These are phyloP conservation scores for Myrica gale DNA, from an alignment of 306 rosid genomes.

Conservation along the genomic window DNA sequence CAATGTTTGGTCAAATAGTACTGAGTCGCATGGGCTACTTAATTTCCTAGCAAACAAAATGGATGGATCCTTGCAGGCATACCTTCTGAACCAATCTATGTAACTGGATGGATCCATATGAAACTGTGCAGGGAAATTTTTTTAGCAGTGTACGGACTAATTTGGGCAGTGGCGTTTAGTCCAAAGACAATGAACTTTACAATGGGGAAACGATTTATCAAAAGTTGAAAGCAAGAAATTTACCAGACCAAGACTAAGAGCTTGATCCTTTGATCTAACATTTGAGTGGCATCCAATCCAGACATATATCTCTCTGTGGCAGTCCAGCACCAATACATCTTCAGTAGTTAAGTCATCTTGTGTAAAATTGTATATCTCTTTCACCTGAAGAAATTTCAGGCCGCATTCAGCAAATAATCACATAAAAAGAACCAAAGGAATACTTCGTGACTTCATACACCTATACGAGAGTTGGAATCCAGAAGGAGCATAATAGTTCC, in stretches of 20 bases:
- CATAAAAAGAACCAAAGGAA: background rate
- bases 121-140: background rate
- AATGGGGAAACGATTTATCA: background rate
- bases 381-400: conserved; percentile 60
- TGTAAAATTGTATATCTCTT: conserved; percentile 82
- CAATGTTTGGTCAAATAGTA: background rate
- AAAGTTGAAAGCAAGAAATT: conserved; percentile 11
- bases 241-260: conserved; percentile 77
- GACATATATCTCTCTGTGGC: conserved; percentile 80
- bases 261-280: conserved; percentile 77
- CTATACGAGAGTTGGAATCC: background rate
- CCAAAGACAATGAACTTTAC: background rate
- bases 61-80: background rate
- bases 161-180: background rate
- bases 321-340: conserved; percentile 79
- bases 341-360: conserved; percentile 94
- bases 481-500: background rate
- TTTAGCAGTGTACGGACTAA: background rate
- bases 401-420: conserved; percentile 20
- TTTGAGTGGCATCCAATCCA: conserved; percentile 84
- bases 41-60: background rate
- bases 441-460: background rate
- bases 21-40: background rate
- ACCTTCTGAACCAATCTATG: background rate
- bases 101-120: background rate